These are phyloP conservation scores for Pseudonectria buxi DNA, from an alignment of 2,329 filamentous ascomycete genomes.

Conservation along the genomic window DNA sequence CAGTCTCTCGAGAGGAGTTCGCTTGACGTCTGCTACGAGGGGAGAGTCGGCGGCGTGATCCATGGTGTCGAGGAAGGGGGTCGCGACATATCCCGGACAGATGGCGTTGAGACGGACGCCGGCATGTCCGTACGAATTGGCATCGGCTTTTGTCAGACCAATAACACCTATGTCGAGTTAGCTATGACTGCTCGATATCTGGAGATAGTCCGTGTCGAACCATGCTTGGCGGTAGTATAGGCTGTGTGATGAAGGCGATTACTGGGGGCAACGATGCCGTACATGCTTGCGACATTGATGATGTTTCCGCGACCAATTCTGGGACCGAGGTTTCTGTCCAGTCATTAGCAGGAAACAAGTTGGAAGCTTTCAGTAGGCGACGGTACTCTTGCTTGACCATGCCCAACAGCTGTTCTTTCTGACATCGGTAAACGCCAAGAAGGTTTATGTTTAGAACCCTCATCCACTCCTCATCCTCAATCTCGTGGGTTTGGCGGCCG, in stretches of 20 bases:
- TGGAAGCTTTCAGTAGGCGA: not conserved
- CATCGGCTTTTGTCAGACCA: constrained; percentile 48
- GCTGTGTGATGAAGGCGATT: constrained; percentile 33
- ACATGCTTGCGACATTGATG: constrained; percentile 48
- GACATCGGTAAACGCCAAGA: constrained; percentile 51
- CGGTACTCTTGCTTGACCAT: constrained; percentile 45
- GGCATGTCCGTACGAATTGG: constrained; percentile 41
- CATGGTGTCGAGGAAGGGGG: constrained; percentile 28
- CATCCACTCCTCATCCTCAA: constrained; percentile 41
- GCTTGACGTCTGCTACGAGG: constrained; percentile 33
- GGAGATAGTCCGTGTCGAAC: constrained; percentile 10
- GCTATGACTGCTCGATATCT: too few species aligned
- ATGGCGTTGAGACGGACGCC: constrained; percentile 55
- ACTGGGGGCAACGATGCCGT: constrained; percentile 38
- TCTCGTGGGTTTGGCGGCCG: constrained; percentile 37
- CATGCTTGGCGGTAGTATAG: constrained; percentile 48
- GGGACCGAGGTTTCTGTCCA: constrained; percentile 26
- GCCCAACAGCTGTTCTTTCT: constrained; percentile 43
- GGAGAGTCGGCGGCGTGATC: constrained; percentile 19
- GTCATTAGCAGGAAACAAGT: constrained; percentile 1
- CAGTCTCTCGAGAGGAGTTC: constrained; percentile 41
- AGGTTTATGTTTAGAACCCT: constrained; percentile 46
- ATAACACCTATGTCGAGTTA: constrained; percentile 28
- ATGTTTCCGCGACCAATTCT: constrained; percentile 42
- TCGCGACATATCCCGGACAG: constrained; percentile 46